Evolutionary conservation across 345 rosid genomes (phyloP), one percentile per base, ranked within the genome.

Genomic region (Eucalyptus grandis): DNA sequence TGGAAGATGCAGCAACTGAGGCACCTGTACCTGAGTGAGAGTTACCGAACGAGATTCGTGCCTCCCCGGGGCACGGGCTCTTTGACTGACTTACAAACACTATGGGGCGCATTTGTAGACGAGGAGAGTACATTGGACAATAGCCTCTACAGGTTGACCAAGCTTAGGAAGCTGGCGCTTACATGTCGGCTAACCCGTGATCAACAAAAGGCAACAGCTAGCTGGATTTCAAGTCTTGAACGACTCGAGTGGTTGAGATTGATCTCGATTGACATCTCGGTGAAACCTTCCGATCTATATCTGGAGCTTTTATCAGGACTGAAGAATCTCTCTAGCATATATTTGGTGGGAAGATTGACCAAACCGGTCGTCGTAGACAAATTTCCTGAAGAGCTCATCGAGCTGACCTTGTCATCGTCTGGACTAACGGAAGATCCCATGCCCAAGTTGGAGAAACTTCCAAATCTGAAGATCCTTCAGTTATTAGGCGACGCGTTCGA

Each of bases 341-440:
- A 91, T 89, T 88, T 93, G 89, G 72, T 88, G 94, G 94, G 72
- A 62, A 62, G 2, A 62, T 86, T 13, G 47, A 65, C 91, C 47
- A 44, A 69, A 5, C 27, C 30, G 19, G 7, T 9, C 27, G 12
- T 27, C 6, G 65, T 14, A 0, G 51, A 40, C 12, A 10, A 15
- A 27, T 34, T 37, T 87, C 91, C 49, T 88, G 91, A 3, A n/a
- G n/a, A 86, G 88, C 47, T 24, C 91, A 92, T 24, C 60, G 54
- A 87, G 51, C 90, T 92, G 13, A 91, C 95, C 50, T 80, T 93
- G 82, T 91, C 95, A 4, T 65, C 88, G 88, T 89, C 95, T 17
- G 8, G 50, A 19, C 88, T 91, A 13, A 12, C 8, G 14, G 13
- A 81, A 1, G 95, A 92, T 37, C 93, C 94, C 24, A 91, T 93